Base-by-base conservation (phyloP, 345 rosid species). In the Corchorus capsularis region DNA sequence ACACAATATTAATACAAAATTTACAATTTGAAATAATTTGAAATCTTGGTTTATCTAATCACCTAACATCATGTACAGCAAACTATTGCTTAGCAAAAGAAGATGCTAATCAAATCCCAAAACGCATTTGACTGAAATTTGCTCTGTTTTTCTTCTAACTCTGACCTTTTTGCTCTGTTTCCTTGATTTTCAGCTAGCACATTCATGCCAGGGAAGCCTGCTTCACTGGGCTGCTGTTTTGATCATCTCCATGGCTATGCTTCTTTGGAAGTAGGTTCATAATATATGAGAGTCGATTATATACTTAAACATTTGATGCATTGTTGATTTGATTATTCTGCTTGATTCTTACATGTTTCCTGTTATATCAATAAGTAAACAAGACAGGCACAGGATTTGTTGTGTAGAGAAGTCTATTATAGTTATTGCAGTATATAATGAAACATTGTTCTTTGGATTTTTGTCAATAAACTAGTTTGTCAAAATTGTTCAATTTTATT, bases 141-240 rank as follows among this genome's bases (percentile, higher is more conserved):
- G 43, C 16, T 69, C 27, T 52, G 32, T 35, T 69, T 69, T 35
- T 69, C 27, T 69, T 27, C 27, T 0, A 27, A 27, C 27, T 27
- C 27, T 27, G 27, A 27, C 27, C 43, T 32, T 50, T 11, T 50
- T 50, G 8, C 6, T 49, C 16, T 1, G 16, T 52, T 52, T 55
- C 19, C 60, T 20, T 3, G 22, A 17, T 20, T 76, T 59, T 39
- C 89, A 90, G 92, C 75, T 49, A 69, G 64, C 71, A 55, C 86
- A n/a, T 73, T 73, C 72, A 63, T 81, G 52, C 88, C 89, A 16
- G 89, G 85, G 55, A 86, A 71, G 75, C n/a, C n/a, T n/a, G n/a
- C 75, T 81, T 47, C 86, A 71, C 1, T 82, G 85, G 92, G 74
- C 77, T 83, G 76, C 79, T 43, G 68, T 87, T 22, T 20, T 83